Evolutionary conservation across 2,329 filamentous ascomycete genomes (phyloP).

Genomic region (Aspergillus phoenicis): DNA sequence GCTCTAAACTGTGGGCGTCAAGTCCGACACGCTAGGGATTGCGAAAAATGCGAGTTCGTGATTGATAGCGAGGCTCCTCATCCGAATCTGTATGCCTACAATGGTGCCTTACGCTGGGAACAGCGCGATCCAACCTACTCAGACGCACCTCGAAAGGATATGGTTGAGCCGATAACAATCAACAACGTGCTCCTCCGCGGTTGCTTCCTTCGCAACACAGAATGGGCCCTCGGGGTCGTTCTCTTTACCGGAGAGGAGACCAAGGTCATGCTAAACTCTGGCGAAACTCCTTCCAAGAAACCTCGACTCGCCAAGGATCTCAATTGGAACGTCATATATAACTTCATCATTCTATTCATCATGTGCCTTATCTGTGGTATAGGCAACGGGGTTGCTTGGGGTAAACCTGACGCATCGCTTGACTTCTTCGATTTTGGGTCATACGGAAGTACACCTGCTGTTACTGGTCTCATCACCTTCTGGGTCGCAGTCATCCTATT

Average conservation of each 20-base stretch:
- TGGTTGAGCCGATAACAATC: constrained; percentile 91
- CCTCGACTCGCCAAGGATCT: constrained; percentile 87
- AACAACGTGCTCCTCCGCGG: constrained; percentile 94
- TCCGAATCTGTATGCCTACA: constrained; percentile 94
- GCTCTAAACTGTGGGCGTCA: constrained; percentile 81
- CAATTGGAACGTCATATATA: constrained; percentile 97
- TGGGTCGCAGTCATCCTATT: constrained; percentile 94
- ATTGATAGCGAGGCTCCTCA: constrained; percentile 92
- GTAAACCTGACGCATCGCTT: constrained; percentile 70
- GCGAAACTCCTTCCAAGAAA: constrained; percentile 91
- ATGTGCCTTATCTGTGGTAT: constrained; percentile 89
- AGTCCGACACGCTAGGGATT: constrained; percentile 87
- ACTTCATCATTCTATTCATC: constrained; percentile 83
- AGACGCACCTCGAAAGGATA: constrained; percentile 66
- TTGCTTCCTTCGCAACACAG: constrained; percentile 90
- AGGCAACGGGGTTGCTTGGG: constrained; percentile 82
- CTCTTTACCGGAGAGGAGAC: constrained; percentile 94
- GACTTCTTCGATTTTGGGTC: constrained; percentile 84
- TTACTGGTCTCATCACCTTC: constrained; percentile 94
- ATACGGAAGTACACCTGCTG: constrained; percentile 70
- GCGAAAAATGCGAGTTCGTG: constrained; percentile 81
- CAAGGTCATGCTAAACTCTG: constrained; percentile 99
- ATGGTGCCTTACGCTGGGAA: constrained; percentile 82
- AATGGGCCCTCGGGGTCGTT: constrained; percentile 91
- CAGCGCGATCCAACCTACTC: constrained; percentile 69